phyloP scores from a whole-genome alignment of 1,284 basidiomycete genomes.

The Moesziomyces antarcticus region DNA sequence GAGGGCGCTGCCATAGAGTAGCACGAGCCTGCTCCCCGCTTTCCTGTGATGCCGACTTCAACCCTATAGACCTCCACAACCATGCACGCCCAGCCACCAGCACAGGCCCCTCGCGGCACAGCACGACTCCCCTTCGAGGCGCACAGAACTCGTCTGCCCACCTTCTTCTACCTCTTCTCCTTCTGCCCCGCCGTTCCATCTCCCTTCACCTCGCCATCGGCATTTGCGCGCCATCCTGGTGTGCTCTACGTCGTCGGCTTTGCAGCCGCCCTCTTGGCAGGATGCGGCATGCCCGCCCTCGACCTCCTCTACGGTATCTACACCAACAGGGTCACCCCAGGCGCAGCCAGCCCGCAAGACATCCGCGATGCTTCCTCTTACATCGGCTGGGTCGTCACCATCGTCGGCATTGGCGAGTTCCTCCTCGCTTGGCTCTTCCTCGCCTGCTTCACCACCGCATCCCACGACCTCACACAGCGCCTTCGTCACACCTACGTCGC shows the following conservation, averaged over 20 bases:
- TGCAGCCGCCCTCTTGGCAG: slow-evolving; percentile 49
- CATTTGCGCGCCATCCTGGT: slow-evolving; percentile 53
- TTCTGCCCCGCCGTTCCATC: slow-evolving; percentile 49
- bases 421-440: slow-evolving; percentile 65
- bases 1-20: too few species aligned
- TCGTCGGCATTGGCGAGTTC: slow-evolving; percentile 64
- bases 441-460: slow-evolving; percentile 64
- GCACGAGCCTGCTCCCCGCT: not conserved
- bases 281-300: slow-evolving; percentile 51
- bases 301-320: slow-evolving; percentile 65
- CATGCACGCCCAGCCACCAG: slow-evolving; percentile 4
- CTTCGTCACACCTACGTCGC: slow-evolving; percentile 69
- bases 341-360: slow-evolving; percentile 19
- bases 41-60: not conserved
- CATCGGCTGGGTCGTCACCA: slow-evolving; percentile 66
- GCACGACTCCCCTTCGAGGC: slow-evolving; percentile 36
- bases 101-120: slow-evolving; percentile 9
- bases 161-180: slow-evolving; percentile 58
- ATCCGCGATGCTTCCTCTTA: slow-evolving; percentile 51
- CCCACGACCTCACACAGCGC: slow-evolving; percentile 63
- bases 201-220: slow-evolving; percentile 24
- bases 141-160: slow-evolving; percentile 36
- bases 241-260: slow-evolving; percentile 57
- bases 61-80: not conserved
- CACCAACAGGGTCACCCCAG: slow-evolving; percentile 54